Evolutionary conservation across 2,329 filamentous ascomycete species (phyloP).

Genomic region (Furcasterigmium sp.): DNA sequence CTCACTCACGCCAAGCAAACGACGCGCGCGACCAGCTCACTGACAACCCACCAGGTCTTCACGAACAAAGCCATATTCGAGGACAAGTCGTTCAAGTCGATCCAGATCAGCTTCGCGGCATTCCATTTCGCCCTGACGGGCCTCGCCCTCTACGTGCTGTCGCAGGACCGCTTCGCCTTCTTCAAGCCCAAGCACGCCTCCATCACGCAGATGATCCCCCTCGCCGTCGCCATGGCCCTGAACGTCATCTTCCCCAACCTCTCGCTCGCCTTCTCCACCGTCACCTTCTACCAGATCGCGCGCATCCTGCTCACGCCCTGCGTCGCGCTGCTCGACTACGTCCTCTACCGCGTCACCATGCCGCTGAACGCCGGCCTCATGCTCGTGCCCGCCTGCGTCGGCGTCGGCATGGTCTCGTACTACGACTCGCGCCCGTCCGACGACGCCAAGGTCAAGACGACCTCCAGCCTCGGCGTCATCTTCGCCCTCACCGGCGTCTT

Average conservation of each 20-base stretch:
- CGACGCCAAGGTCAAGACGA: conserved; percentile 46
- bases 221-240: conserved; percentile 62
- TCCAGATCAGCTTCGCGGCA: conserved; percentile 60
- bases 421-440: conserved; percentile 53
- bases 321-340: conserved; percentile 59
- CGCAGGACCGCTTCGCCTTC: conserved; percentile 50
- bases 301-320: conserved; percentile 62
- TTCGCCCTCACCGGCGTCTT: conserved; percentile 61
- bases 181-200: conserved; percentile 53
- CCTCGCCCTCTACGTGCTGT: conserved; percentile 55
- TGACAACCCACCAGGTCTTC: conserved; percentile 47
- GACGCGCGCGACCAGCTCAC: conserved; percentile 11
- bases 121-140: conserved; percentile 67
- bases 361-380: conserved; percentile 48
- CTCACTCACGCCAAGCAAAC: neutral
- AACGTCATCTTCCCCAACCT: conserved; percentile 67
- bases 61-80: conserved; percentile 67
- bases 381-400: conserved; percentile 55
- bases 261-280: conserved; percentile 60
- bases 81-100: conserved; percentile 53
- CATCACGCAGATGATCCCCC: conserved; percentile 53
- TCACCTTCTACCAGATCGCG: conserved; percentile 67
- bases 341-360: conserved; percentile 53
- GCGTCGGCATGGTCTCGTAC: conserved; percentile 62
- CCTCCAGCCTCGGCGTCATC: conserved; percentile 52